Conservation (phyloP, 352 stramenopile genomes). For the Plasmopara muralis region DNA sequence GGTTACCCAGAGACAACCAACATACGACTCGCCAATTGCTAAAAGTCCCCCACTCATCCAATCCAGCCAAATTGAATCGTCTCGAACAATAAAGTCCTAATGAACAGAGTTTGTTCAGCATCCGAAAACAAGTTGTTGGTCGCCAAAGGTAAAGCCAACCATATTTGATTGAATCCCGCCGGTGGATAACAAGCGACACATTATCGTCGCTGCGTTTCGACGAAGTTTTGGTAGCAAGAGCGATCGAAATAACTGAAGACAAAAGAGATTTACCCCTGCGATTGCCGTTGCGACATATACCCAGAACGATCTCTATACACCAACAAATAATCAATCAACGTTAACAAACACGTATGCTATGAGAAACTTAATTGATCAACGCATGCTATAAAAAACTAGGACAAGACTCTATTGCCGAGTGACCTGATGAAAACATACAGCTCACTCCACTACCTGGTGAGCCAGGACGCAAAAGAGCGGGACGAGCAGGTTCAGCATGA, state of each 20-base stretch:
- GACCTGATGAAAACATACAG: conserved; percentile 2
- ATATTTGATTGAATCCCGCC: conserved; percentile 56
- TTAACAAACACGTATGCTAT: conserved; percentile 12
- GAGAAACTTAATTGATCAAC: conserved; percentile 11
- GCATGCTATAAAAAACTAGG: background rate
- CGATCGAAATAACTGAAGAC: conserved; percentile 63
- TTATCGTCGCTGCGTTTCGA: conserved; percentile 62
- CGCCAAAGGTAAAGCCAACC: conserved; percentile 18
- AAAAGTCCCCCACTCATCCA: conserved; percentile 84
- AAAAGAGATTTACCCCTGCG: conserved; percentile 48
- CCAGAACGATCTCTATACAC: conserved; percentile 62
- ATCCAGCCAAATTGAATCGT: conserved; percentile 79
- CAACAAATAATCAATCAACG: background rate
- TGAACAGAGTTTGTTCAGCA: too few relatives aligned
- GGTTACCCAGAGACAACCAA: conserved; percentile 64
- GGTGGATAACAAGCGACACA: conserved; percentile 55
- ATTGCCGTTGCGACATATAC: conserved; percentile 68
- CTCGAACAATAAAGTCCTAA: conserved; percentile 72
- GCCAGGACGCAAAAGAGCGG: conserved; percentile 57
- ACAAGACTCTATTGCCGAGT: conserved; percentile 1
- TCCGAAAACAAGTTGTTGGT: too few relatives aligned
- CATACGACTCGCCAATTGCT: conserved; percentile 76
- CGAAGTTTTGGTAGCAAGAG: conserved; percentile 64
- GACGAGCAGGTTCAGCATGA: conserved; percentile 55
- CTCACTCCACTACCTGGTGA: conserved; percentile 54